These are phyloP conservation scores for Ophiostoma perfectum DNA, from an alignment of 2,329 filamentous ascomycete species.

Conservation along the genomic window DNA sequence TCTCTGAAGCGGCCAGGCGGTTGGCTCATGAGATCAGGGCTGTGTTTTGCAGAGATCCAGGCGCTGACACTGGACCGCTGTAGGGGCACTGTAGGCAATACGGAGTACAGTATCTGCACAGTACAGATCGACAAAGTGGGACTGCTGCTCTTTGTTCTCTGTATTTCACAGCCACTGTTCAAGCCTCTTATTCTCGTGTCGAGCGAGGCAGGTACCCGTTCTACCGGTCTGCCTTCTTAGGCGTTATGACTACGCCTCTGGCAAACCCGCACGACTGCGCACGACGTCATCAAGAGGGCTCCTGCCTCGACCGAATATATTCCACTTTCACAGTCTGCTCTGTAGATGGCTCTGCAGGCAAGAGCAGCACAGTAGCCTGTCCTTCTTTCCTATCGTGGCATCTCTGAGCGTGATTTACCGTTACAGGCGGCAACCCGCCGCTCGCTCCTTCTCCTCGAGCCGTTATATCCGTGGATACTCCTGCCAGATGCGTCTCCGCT, in stretches of 20 bases:
- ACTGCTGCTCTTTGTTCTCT: not conserved
- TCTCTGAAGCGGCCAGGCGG: no score
- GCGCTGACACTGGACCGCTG: no score
- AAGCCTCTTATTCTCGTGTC: not conserved
- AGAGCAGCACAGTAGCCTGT: no score
- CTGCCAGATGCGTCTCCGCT: not conserved
- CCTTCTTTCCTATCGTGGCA: no score
- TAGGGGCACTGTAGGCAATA: no score
- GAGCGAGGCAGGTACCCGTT: no score
- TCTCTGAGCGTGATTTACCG: not conserved
- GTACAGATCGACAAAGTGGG: not conserved
- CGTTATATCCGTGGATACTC: not conserved
- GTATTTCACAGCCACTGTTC: not conserved
- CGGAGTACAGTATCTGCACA: not conserved
- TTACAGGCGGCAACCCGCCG: not conserved
- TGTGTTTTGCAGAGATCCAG: no score
- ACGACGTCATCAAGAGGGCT: conserved; percentile 1
- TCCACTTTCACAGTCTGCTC: not conserved
- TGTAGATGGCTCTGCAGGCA: not conserved
- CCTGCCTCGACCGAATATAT: not conserved
- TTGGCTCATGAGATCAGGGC: no score
- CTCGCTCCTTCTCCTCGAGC: not conserved
- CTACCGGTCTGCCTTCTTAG: not conserved
- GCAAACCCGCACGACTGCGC: not conserved
- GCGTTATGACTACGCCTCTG: not conserved